phyloP scores from a whole-genome alignment of 1,284 basidiomycete species.

The Cutaneotrichosporon cavernicola region DNA sequence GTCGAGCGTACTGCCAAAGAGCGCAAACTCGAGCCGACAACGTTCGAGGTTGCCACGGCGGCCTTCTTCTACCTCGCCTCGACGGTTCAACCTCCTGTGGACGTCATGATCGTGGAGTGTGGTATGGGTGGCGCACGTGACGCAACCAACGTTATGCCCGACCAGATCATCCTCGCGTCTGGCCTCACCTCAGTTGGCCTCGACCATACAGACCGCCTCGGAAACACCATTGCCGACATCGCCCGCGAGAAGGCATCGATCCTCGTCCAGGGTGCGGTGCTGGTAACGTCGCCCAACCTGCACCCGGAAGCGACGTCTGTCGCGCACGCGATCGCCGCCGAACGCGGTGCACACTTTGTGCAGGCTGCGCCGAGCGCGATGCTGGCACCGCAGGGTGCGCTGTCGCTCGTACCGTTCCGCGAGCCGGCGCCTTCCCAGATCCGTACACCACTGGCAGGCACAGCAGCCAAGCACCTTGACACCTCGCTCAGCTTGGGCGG shows the following conservation, averaged over 20 bases:
- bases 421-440: slow-evolving; percentile 26
- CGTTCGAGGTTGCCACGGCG: slow-evolving; percentile 81
- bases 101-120: slow-evolving; percentile 86
- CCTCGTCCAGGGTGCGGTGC: slow-evolving; percentile 65
- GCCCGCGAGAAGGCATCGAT: slow-evolving; percentile 83
- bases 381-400: slow-evolving; percentile 21
- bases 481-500: slow-evolving; percentile 64
- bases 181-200: slow-evolving; percentile 82
- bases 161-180: slow-evolving; percentile 69
- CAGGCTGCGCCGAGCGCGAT: slow-evolving; percentile 23
- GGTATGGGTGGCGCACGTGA: slow-evolving; percentile 92
- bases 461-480: slow-evolving; percentile 17
- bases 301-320: slow-evolving; percentile 59
- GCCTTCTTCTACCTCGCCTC: slow-evolving; percentile 75
- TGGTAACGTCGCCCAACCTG: slow-evolving; percentile 71
- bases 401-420: slow-evolving; percentile 41
- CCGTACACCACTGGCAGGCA: slow-evolving; percentile 23
- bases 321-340: slow-evolving; percentile 54
- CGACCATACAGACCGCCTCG: slow-evolving; percentile 90
- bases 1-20: slow-evolving; percentile 61
- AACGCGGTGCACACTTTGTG: slow-evolving; percentile 36
- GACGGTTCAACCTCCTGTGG: slow-evolving; percentile 54
- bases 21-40: slow-evolving; percentile 60
- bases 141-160: slow-evolving; percentile 85
- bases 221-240: slow-evolving; percentile 71